Percentiles rank a stretch among this genome's conserved stretches.
Conservation (phyloP, 352 stramenopile species). For the Blastocystis sp. region DNA sequence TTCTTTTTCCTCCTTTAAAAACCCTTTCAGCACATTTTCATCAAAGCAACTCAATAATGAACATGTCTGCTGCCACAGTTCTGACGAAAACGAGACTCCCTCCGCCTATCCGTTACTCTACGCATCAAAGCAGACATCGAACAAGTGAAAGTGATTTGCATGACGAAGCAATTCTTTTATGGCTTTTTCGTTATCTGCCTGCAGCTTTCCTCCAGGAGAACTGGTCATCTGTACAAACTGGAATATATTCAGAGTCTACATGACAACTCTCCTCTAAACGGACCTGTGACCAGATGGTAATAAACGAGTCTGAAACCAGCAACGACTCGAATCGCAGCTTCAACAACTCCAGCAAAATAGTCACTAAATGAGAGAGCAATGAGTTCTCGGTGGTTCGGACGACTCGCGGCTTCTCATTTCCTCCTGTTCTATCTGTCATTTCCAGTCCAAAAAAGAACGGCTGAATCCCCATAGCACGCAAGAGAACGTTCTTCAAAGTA, state of each 20-base stretch:
- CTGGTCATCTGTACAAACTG: constrained; percentile 41
- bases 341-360: neutral
- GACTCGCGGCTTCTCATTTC: neutral
- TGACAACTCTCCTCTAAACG: neutral
- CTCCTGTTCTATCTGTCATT: neutral
- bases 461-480: neutral
- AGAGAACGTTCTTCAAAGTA: constrained; percentile 7
- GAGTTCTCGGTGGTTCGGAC: neutral
- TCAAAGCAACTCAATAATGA: neutral
- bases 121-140: neutral
- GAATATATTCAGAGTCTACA: constrained; percentile 43
- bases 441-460: neutral
- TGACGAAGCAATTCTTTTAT: neutral
- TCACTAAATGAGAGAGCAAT: neutral
- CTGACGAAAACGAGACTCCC: neutral
- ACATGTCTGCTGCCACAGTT: constrained; percentile 43
- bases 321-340: constrained; percentile 43
- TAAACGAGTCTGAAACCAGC: neutral
- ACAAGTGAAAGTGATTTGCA: neutral
- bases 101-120: neutral
- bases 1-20: constrained; percentile 7
- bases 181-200: neutral
- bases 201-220: neutral
- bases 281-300: constrained; percentile 24
- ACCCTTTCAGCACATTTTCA: neutral